phyloP scores from a whole-genome alignment of 2,329 filamentous ascomycete genomes.

The Ceratocystis papillata region DNA sequence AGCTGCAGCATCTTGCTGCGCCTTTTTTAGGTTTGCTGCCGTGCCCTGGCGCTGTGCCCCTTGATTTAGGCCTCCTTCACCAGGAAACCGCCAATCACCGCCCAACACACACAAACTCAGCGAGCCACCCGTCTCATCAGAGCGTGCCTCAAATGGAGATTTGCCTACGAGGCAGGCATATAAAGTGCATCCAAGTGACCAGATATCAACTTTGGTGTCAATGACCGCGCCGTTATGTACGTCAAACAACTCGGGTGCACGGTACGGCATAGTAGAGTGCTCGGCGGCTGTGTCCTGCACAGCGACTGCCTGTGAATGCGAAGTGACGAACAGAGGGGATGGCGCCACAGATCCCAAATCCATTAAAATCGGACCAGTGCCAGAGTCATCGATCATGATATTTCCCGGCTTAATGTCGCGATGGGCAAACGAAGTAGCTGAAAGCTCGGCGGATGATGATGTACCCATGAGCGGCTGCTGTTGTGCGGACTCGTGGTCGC shows the following conservation, averaged over 20 bases:
- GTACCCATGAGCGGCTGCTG: constrained; percentile 74
- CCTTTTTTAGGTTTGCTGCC: constrained; percentile 26
- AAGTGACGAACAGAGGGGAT: constrained; percentile 80
- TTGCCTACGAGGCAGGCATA: constrained; percentile 96
- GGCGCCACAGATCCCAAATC: constrained; percentile 86
- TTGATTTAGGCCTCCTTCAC: constrained; percentile 58
- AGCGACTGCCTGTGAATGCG: constrained; percentile 76
- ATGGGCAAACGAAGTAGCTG: constrained; percentile 76
- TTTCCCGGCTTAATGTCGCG: constrained; percentile 97
- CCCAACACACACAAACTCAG: constrained; percentile 85
- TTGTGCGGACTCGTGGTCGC: constrained; percentile 62
- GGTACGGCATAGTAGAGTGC: constrained; percentile 97
- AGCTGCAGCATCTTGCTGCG: constrained; percentile 19
- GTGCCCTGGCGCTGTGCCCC: constrained; percentile 39
- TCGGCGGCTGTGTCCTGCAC: constrained; percentile 92
- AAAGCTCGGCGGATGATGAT: constrained; percentile 59
- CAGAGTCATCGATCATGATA: constrained; percentile 95
- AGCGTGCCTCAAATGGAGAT: constrained; percentile 89
- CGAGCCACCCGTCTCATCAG: constrained; percentile 89
- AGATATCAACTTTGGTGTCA: constrained; percentile 96
- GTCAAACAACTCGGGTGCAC: constrained; percentile 93
- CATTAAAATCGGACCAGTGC: constrained; percentile 85
- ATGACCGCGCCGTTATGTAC: constrained; percentile 86
- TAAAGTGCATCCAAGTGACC: constrained; percentile 93
- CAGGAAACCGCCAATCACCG: constrained; percentile 93